Evolutionary conservation across 2,329 filamentous ascomycete species (phyloP), one percentile per base, ranked within the genome.

Genomic region (Hypoxylon sp.): DNA sequence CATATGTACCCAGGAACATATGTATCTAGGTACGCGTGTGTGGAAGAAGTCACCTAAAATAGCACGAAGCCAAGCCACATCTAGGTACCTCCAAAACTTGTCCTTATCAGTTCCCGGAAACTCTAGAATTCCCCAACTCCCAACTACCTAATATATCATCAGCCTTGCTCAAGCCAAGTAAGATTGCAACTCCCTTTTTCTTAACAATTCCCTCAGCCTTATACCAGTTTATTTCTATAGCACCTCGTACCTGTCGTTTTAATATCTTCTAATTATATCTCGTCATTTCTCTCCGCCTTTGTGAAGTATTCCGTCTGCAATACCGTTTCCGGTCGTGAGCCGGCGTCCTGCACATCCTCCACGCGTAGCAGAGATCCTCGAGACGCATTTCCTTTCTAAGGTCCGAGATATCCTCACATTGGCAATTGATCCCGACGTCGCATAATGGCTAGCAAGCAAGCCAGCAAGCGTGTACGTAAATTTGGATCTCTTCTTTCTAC

Each of bases 361-460:
- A 43, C 20, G 8, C 39, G 11, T 11, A 20, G 37, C 37, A 17
- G 49, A 22, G 6, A 30, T 56, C 57, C 43, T 64, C 53, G 63
- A 62, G 63, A 67, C 66, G 47, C 52, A 59, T 64, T 68, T 68
- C 59, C 55, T 68, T 62, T 59, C 44, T 48, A 19, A 59, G 17
- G 7, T 41, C 17, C 44, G 51, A 61, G 49, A 53, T 49, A 51
- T 56, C 48, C 48, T 44, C 20, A 24, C 22, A 1, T 24, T 41
- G 15, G 52, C 26, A 63, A 51, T 28, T 34, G 19, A 56, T 26
- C 24, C 24, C 55, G 4, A 20, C 58, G 19, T n/a, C 17, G 6
- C 43, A 22, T 59, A 67, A 92, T 92, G 89, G 89, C 90, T 52
- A 91, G 87, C 73, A 89, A 88, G 75, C 88, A 89, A 70, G 89